Base-by-base conservation (phyloP, 352 stramenopile genomes). In the Phytophthora podocarpi region DNA sequence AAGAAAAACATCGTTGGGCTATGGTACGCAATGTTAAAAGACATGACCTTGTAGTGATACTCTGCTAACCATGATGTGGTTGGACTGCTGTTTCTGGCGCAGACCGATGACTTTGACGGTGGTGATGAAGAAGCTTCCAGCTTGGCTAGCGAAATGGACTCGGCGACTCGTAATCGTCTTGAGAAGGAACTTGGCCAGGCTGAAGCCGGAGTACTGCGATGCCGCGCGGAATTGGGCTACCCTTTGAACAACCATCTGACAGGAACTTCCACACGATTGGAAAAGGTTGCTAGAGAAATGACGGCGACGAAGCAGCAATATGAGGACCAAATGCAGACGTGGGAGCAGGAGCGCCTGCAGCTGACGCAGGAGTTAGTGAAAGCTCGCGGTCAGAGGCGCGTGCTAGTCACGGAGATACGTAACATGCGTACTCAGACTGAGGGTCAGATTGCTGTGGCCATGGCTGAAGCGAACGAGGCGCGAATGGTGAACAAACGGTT, bases 1-100 rank as follows among this genome's bases (percentile, higher is more conserved):
- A 93, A 61, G 85, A 95, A 68, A 95, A 95, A 42, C 85, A 95
- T 58, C 83, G 84, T 10, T 95, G 85, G 85, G 82, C 81, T 26
- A 87, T 90, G 82, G 82, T 91, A 57, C 16, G 68, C 59, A 30
- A 42, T 53, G 11, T 6, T 16, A 21, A 26, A 51, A 28, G n/a
- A 5, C 18, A 23, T 54, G 16, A 11, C 12, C 13, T 8, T 35
- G 37, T 32, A 39, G 5, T 18, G 18, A 37, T 36, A 23, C 7
- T 47, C 20, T 11, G 28, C 45, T 64, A 52, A 72, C n/a, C 11
- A 27, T 26, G 2, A 5, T 27, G 10, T 32, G 13, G n/a, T 28
- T 35, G 42, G n/a, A 40, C 34, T 20, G 13, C 4, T 37, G n/a
- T 16, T 65, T 13, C 9, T 59, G 16, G 0, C 28, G 12, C 61